These are phyloP conservation scores for Dalbergia cultrata DNA, from an alignment of 306 rosid species.

Conservation along the genomic window DNA sequence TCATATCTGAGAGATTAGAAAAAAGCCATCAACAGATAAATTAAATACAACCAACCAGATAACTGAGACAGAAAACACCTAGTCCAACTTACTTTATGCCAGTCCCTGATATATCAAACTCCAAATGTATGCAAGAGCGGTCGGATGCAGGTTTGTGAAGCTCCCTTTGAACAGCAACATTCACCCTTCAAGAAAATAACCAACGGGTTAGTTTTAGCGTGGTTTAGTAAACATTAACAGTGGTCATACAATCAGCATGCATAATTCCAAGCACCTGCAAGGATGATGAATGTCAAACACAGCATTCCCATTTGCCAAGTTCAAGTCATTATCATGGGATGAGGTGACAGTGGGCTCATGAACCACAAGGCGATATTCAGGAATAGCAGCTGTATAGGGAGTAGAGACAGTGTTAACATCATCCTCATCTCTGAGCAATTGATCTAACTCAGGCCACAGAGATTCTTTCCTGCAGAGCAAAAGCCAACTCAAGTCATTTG, in stretches of 20 bases:
- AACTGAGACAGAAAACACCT: slow-evolving; percentile 25
- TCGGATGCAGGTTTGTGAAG: slow-evolving; percentile 86
- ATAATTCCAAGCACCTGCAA: slow-evolving; percentile 70
- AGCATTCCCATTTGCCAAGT: slow-evolving; percentile 69
- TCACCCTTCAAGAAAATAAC: slow-evolving; percentile 63
- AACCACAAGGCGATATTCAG: slow-evolving; percentile 77
- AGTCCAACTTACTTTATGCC: slow-evolving; percentile 67
- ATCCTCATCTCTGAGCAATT: slow-evolving; percentile 73
- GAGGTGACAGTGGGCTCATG: slow-evolving; percentile 61
- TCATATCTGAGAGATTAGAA: slow-evolving; percentile 73
- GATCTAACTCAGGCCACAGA: slow-evolving; percentile 90
- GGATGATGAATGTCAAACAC: slow-evolving; percentile 84
- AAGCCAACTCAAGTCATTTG: slow-evolving; percentile 22
- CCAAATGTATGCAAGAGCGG: slow-evolving; percentile 93
- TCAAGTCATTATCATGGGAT: slow-evolving; percentile 50
- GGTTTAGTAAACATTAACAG: slow-evolving; percentile 34
- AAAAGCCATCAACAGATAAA: slow-evolving; percentile 32
- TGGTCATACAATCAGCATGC: slow-evolving; percentile 34
- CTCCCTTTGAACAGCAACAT: slow-evolving; percentile 78
- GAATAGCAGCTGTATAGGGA: slow-evolving; percentile 81
- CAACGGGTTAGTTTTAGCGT: slow-evolving; percentile 29
- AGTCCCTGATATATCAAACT: slow-evolving; percentile 77
- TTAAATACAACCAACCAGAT: slow-evolving; percentile 28
- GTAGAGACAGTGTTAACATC: slow-evolving; percentile 74
- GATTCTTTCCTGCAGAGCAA: slow-evolving; percentile 73